A percentile compares a stretch with the other conserved stretches of the same genome.
Conservation (phyloP, 129 eudicot genomes). For the Flaveria bidentis region DNA sequence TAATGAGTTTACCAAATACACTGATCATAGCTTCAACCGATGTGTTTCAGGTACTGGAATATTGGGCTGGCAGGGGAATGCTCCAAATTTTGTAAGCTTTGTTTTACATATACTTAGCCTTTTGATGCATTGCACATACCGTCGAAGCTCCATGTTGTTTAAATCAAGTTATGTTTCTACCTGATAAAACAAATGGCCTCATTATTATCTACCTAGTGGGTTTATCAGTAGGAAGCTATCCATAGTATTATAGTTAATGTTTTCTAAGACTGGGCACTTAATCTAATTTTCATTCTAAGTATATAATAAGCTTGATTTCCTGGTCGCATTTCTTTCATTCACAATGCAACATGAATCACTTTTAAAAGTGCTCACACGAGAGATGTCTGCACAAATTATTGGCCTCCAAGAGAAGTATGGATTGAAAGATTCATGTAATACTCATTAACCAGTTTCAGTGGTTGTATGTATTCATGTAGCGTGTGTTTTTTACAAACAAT, state of each 20-base stretch:
- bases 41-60: conserved; percentile 77
- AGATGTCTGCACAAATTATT: conserved; percentile 1
- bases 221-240: not conserved
- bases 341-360: conserved; percentile 15
- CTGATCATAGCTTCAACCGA: conserved; percentile 26
- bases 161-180: not conserved
- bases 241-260: not conserved
- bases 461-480: conserved; percentile 16
- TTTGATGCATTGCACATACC: conserved; percentile 15
- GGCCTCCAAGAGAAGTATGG: conserved; percentile 18
- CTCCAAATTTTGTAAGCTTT: conserved; percentile 93
- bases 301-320: not conserved
- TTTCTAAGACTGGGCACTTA: conserved; percentile 7
- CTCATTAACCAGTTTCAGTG: conserved; percentile 1
- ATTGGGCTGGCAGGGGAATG: conserved; percentile 97
- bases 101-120: conserved; percentile 19
- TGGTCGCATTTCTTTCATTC: conserved; percentile 21
- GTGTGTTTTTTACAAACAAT: conserved; percentile 7
- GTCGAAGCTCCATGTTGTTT: conserved; percentile 16
- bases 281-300: not conserved
- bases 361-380: conserved; percentile 3
- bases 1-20: not conserved
- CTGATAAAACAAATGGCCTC: not conserved
- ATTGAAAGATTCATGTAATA: not conserved
- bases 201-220: not conserved